phyloP scores from a whole-genome alignment of 2,329 filamentous ascomycete species.

The Aureobasidium sp. region DNA sequence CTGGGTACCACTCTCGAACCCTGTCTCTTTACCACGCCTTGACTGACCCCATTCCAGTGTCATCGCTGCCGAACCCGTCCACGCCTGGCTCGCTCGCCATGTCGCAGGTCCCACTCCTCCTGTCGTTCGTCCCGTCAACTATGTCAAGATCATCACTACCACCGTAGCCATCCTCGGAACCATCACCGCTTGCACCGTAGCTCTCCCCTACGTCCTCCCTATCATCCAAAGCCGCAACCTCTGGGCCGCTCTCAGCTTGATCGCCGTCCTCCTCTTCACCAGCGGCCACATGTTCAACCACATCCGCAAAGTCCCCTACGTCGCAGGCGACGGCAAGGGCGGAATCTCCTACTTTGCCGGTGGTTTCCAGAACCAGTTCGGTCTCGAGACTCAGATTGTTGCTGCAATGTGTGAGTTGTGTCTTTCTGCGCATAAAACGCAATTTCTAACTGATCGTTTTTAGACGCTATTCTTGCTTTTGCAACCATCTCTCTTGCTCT shows the following conservation, averaged over 20 bases:
- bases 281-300: slow-evolving; percentile 99
- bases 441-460: slow-evolving; percentile 12
- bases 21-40: background rate
- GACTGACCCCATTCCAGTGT: slow-evolving; percentile 41
- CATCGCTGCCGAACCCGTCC: slow-evolving; percentile 66
- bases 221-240: slow-evolving; percentile 83
- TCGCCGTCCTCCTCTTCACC: slow-evolving; percentile 84
- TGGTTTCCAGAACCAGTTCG: slow-evolving; percentile 90
- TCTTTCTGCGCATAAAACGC: background rate
- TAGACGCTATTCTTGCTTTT: slow-evolving; percentile 76
- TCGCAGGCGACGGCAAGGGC: slow-evolving; percentile 72
- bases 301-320: slow-evolving; percentile 91
- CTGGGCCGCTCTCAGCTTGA: slow-evolving; percentile 85
- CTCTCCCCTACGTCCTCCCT: slow-evolving; percentile 71
- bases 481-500: slow-evolving; percentile 83
- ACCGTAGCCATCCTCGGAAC: slow-evolving; percentile 61
- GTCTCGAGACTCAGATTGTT: slow-evolving; percentile 90
- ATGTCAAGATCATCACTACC: slow-evolving; percentile 60
- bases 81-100: slow-evolving; percentile 69
- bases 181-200: slow-evolving; percentile 59
- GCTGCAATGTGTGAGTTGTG: slow-evolving; percentile 76
- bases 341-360: slow-evolving; percentile 83
- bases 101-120: slow-evolving; percentile 65
- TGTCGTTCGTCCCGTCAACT: slow-evolving; percentile 83
- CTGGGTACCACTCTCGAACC: slow-evolving; percentile 50